phyloP scores from a whole-genome alignment of 2,329 filamentous ascomycete genomes.

The Epichloe sylvatica region DNA sequence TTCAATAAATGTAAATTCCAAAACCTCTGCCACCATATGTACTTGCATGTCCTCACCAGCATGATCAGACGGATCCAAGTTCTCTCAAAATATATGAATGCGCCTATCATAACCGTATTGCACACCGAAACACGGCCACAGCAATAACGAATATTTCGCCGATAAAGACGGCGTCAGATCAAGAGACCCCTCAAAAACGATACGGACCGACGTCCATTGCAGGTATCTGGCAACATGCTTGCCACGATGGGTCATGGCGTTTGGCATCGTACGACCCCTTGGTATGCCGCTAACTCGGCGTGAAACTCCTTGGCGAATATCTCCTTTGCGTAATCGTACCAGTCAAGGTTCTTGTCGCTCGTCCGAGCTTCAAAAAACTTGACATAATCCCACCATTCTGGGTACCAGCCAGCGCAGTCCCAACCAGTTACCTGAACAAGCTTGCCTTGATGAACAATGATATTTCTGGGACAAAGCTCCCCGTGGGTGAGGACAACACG shows the following conservation, averaged over 20 bases:
- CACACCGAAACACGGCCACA: no score
- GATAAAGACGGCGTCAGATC: no score
- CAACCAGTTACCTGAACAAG: slow-evolving; percentile 17
- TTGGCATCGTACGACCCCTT: slow-evolving; percentile 18
- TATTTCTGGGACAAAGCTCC: slow-evolving; percentile 16
- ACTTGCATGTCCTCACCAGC: no score
- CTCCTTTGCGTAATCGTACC: slow-evolving; percentile 18
- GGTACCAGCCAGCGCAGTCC: slow-evolving; percentile 20
- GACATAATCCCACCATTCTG: slow-evolving; percentile 22
- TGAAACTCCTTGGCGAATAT: slow-evolving; percentile 15
- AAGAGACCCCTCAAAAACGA: no score
- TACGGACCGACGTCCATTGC: no score
- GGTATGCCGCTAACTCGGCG: slow-evolving; percentile 17
- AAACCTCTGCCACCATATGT: slow-evolving; percentile 1
- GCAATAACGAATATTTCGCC: no score
- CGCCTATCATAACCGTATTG: no score
- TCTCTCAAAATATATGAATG: no score
- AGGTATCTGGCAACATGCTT: no score
- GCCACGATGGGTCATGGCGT: slow-evolving; percentile 2
- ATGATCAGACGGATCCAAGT: no score
- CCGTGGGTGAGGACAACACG: slow-evolving; percentile 13
- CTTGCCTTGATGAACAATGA: slow-evolving; percentile 13
- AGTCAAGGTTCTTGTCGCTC: slow-evolving; percentile 14
- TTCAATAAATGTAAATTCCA: slow-evolving; percentile 1
- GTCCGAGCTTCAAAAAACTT: slow-evolving; percentile 21